These are phyloP conservation scores for Cercospora zeae-maydis DNA, from an alignment of 2,329 filamentous ascomycete species.

Conservation along the genomic window DNA sequence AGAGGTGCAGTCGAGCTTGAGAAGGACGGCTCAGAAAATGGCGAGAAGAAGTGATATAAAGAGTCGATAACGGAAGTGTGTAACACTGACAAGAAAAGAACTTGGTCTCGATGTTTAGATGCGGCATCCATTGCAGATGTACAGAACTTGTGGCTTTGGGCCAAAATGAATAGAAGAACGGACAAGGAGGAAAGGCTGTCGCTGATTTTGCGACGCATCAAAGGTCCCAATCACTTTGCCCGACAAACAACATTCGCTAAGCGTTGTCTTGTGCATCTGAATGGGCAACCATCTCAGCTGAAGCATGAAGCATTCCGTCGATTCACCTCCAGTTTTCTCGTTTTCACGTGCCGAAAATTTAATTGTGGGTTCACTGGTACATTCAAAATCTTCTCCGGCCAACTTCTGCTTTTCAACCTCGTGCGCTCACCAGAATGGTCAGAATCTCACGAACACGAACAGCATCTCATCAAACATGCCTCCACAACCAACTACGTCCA, in stretches of 20 bases:
- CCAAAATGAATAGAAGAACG: background rate
- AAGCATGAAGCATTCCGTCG: too few species aligned
- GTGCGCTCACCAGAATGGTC: too few species aligned
- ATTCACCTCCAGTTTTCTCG: too few species aligned
- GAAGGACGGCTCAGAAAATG: constrained; percentile 36
- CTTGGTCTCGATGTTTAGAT: background rate
- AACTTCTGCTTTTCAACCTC: too few species aligned
- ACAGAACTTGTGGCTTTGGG: background rate
- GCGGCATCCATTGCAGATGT: background rate
- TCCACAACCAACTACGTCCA: too few species aligned
- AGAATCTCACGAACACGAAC: too few species aligned
- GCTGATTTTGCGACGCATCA: background rate
- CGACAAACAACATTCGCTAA: background rate
- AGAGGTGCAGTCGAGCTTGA: constrained; percentile 68
- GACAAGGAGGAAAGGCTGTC: background rate
- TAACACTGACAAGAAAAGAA: background rate
- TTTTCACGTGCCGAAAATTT: too few species aligned
- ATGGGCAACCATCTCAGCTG: too few species aligned
- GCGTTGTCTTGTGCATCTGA: background rate
- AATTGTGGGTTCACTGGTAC: too few species aligned
- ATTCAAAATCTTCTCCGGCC: too few species aligned
- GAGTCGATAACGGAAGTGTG: background rate
- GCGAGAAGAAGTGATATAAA: constrained; percentile 13
- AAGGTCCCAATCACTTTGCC: too few species aligned
- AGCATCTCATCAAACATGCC: too few species aligned